These are phyloP conservation scores for Coprinopsis cinerea DNA, from an alignment of 768 basidiomycete genomes.

Conservation along the genomic window DNA sequence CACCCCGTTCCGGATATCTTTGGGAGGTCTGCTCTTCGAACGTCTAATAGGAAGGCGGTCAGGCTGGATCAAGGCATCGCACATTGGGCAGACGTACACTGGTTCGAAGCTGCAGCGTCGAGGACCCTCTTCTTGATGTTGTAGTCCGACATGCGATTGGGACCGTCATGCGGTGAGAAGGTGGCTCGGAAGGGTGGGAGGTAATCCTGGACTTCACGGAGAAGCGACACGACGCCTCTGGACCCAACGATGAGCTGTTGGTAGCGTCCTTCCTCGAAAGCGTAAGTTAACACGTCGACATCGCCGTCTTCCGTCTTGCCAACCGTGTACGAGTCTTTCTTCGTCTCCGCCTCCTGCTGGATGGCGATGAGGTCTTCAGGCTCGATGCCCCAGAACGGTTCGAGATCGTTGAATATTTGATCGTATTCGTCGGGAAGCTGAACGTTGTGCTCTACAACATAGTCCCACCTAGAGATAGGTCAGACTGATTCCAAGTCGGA, in stretches of 20 bases:
- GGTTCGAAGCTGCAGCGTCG: constrained; percentile 22
- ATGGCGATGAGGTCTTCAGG: constrained; percentile 34
- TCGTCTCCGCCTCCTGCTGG: constrained; percentile 30
- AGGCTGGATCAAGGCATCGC: not conserved
- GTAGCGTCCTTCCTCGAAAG: constrained; percentile 30
- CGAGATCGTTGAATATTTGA: constrained; percentile 63
- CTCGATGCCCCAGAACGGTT: constrained; percentile 74
- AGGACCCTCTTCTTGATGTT: constrained; percentile 23
- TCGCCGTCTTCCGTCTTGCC: constrained; percentile 27
- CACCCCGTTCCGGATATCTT: constrained; percentile 26
- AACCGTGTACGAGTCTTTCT: constrained; percentile 36
- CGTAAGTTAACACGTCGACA: constrained; percentile 27
- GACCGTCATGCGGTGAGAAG: constrained; percentile 38
- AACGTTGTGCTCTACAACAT: constrained; percentile 62
- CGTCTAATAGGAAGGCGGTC: constrained; percentile 14
- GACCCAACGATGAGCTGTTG: constrained; percentile 29
- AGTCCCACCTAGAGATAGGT: constrained; percentile 38
- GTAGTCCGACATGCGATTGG: constrained; percentile 32
- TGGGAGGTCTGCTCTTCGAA: constrained; percentile 28
- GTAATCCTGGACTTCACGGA: constrained; percentile 32
- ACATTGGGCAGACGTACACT: constrained; percentile 20
- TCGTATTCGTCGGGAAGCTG: constrained; percentile 88
- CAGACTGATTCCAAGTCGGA: too few relatives aligned
- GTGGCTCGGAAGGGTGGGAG: constrained; percentile 44
- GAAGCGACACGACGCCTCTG: constrained; percentile 26